Evolutionary conservation across 78 protist genomes (phyloP).

Genomic region (Dictyostelium discoideum): DNA sequence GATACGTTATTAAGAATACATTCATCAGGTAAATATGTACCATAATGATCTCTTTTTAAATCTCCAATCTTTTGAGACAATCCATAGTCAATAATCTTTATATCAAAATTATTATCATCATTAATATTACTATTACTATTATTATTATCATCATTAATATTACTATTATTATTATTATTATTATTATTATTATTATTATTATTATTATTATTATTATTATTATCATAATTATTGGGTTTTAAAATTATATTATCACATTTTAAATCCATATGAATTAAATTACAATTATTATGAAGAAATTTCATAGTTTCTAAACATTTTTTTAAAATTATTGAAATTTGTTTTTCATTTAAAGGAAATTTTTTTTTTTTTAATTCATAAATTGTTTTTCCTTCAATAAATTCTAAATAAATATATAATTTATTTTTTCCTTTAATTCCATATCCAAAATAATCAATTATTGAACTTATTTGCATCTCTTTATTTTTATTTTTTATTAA

Average conservation of each 20-base stretch:
- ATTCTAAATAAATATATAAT: not conserved
- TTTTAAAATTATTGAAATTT: too few species aligned
- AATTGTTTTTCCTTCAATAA: not conserved
- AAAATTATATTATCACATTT: not conserved
- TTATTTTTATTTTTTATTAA: not conserved
- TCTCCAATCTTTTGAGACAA: not conserved
- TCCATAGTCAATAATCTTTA: not conserved
- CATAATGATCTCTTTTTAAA: not conserved
- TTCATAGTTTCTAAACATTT: not conserved
- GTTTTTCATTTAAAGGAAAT: not conserved
- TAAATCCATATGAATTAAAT: not conserved
- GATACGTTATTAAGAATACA: too few species aligned
- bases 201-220: too few species aligned
- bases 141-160: too few species aligned
- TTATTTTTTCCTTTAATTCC: not conserved
- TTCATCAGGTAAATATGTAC: not conserved
- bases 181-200: too few species aligned
- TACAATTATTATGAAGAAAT: not conserved
- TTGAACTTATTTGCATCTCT: not conserved
- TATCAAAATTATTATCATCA: not conserved
- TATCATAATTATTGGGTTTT: too few species aligned
- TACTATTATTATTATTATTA: too few species aligned
- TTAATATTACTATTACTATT: too few species aligned
- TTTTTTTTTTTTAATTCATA: not conserved
- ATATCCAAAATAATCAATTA: not conserved